These are phyloP conservation scores for Dentipellis fragilis DNA, from an alignment of 768 basidiomycete genomes.

Conservation along the genomic window DNA sequence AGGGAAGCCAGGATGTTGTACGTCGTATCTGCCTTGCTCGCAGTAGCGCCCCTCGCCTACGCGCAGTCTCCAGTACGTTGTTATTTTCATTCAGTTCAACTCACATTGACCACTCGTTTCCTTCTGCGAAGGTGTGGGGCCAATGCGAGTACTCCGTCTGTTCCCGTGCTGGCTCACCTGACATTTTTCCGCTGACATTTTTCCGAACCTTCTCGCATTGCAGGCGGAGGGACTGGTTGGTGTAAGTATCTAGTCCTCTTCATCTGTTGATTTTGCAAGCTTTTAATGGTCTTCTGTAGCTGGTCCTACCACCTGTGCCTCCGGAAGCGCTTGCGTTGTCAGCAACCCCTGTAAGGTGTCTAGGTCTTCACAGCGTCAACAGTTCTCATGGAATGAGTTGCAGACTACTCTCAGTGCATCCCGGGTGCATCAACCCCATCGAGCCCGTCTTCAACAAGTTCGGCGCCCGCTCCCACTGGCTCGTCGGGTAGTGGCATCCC, in stretches of 20 bases:
- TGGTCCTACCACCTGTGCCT: conserved; percentile 19
- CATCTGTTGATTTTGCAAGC: no score
- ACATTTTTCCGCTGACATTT: no score
- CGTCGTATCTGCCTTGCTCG: conserved; percentile 14
- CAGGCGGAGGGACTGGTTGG: conserved; percentile 19
- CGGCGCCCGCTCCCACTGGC: conserved; percentile 10
- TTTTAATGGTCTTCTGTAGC: conserved; percentile 2
- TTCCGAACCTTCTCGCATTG: not conserved
- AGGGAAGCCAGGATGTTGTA: conserved; percentile 11
- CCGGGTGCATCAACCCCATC: conserved; percentile 16
- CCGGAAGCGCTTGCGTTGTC: conserved; percentile 19
- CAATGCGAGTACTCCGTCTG: conserved; percentile 13
- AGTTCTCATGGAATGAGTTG: not conserved
- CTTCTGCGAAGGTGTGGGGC: conserved; percentile 12
- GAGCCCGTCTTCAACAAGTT: conserved; percentile 1
- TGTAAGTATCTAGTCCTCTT: conserved; percentile 7
- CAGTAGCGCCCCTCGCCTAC: conserved; percentile 13
- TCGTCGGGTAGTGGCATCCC: conserved; percentile 19
- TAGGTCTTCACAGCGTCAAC: not conserved
- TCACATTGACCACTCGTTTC: not conserved
- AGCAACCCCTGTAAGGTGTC: conserved; percentile 18
- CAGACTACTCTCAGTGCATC: conserved; percentile 24
- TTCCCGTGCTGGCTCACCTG: not conserved
- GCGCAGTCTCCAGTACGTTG: conserved; percentile 16
- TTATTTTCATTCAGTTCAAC: not conserved